Evolutionary conservation across 2,329 filamentous ascomycete species (phyloP), one percentile per base, ranked within the genome.

Genomic region (Eutypa lata): DNA sequence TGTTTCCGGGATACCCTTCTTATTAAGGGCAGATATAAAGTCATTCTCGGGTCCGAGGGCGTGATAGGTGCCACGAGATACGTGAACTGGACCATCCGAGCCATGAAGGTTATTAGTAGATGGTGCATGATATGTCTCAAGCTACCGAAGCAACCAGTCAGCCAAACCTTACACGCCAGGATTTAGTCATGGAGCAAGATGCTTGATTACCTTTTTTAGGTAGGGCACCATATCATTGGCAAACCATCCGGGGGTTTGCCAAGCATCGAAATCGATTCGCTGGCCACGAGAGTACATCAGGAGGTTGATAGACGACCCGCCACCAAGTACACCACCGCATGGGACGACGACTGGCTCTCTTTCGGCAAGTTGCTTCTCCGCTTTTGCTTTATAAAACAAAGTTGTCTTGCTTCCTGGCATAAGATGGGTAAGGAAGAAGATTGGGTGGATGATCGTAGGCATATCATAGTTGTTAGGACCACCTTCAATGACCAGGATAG

Each of bases 41-140:
- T 79, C 72, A 3, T 76, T 68, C 49, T 79, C 74, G 2, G 72
- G 64, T 1, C 48, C 49, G n/a, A 65, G 71, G 2, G 67, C 68
- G 22, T 68, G 61, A 60, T 71, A 79, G 0, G 76, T 74, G 18
- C 81, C 79, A 33, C 75, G 71, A 0, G 78, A 80, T 26, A 87
- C 64, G 28, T 81, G 68, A 18, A 85, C 71, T 0, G 81, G 82
- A 0, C 83, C 82, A 19, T 74, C 64, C 35, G 71, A 62, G 14
- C 82, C 82, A 60, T 85, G 82, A 2, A 70, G 56, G 7, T 69
- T 67, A 38, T 71, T 62, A 7, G 72, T 63, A 50, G 72, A 76
- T 38, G 68, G 60, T 16, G 74, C 73, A 57, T 80, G 75, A 52
- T 79, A 84, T 0, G 78, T 84, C 64, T 84, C 82, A 13, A 83